Base-by-base conservation (phyloP, 441 rosid species). In the Corymbia citriodora region DNA sequence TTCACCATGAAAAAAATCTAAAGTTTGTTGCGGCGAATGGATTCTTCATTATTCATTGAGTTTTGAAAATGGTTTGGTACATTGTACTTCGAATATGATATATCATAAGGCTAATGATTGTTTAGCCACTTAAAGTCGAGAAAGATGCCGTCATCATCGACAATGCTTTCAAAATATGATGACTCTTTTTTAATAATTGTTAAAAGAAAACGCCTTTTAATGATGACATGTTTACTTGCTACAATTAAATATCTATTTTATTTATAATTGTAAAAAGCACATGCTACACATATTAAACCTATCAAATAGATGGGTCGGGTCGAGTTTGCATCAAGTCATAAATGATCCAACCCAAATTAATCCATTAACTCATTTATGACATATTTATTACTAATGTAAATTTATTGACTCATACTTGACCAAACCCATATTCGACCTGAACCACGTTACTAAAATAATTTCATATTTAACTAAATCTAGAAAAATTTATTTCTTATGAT, bases 211-310 rank as follows among this genome's bases (percentile, higher is more conserved):
- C 18, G 36, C 72, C 33, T 65, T 61, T 40, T 4, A 68, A 4
- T 0, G 0, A 7, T 6, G 16, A 68, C 8, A 40, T 21, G 31
- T 31, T 31, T 68, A 31, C 23, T 68, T 68, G 12, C 17, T 4
- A 21, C 23, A 4, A 68, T 31, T 68, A 8, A 31, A 33, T 16
- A 31, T 68, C 3, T 16, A 68, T 31, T 8, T 16, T 17, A 68
- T 8, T 68, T 68, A n/a, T 21, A 31, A 17, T 16, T 4, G 31
- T 31, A 40, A 40, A 40, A 5, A 40, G 40, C 40, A 40, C 40
- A 5, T 40, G 40, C 45, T 5, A 40, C 45, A 6, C 45, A 5
- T 40, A 33, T 33, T 33, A 33, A 33, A 33, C 33, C 33, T 33
- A 33, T 33, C 33, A 33, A 33, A 33, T 33, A 2, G 33, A 33